phyloP scores from a whole-genome alignment of 805 yeast species.

The Saccharomyces paradoxus region DNA sequence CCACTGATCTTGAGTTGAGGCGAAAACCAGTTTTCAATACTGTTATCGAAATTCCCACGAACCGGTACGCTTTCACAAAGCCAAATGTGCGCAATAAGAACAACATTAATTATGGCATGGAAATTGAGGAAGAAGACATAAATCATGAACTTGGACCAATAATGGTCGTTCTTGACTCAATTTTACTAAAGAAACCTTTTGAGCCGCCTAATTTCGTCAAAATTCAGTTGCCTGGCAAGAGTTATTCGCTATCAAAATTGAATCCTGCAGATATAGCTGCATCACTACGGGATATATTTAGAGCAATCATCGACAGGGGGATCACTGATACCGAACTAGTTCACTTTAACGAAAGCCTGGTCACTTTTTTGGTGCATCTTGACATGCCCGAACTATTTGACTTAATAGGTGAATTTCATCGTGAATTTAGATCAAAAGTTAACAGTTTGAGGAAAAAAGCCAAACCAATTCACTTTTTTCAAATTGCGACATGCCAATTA shows the following conservation, averaged over 20 bases:
- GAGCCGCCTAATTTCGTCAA: slow-evolving; percentile 15
- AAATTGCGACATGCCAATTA: slow-evolving; percentile 24
- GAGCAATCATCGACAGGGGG: slow-evolving; percentile 18
- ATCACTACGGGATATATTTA: slow-evolving; percentile 12
- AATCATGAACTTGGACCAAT: not conserved
- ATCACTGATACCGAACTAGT: slow-evolving; percentile 22
- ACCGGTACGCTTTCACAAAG: slow-evolving; percentile 10
- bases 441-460: slow-evolving; percentile 14
- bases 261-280: slow-evolving; percentile 3
- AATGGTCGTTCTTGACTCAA: slow-evolving; percentile 8
- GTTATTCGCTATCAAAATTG: slow-evolving; percentile 17
- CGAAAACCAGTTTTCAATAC: slow-evolving; percentile 20
- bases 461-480: slow-evolving; percentile 28
- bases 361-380: slow-evolving; percentile 15
- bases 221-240: slow-evolving; percentile 8
- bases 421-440: slow-evolving; percentile 21
- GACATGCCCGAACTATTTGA: slow-evolving; percentile 14
- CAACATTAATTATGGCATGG: not conserved
- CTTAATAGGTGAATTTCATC: slow-evolving; percentile 20
- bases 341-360: slow-evolving; percentile 8
- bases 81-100: not conserved
- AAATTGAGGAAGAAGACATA: not conserved
- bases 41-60: slow-evolving; percentile 22
- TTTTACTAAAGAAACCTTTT: slow-evolving; percentile 6
- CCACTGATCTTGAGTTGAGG: slow-evolving; percentile 2